Conservation (phyloP, 2,329 filamentous ascomycete genomes). For the Monilinia aucupariae region DNA sequence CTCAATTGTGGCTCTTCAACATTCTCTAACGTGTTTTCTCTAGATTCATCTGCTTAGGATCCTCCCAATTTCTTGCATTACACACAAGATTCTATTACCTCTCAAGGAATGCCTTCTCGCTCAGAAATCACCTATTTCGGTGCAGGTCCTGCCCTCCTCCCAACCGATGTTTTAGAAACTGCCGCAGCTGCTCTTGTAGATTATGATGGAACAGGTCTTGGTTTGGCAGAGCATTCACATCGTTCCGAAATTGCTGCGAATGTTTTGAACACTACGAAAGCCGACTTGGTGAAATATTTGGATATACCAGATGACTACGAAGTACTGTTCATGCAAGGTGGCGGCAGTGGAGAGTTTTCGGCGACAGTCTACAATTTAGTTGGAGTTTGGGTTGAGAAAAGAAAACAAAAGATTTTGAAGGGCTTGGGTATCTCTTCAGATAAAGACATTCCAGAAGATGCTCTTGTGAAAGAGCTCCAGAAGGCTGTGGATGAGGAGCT, state of each 20-base stretch:
- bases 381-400: conserved; percentile 70
- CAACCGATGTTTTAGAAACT: conserved; percentile 71
- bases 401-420: conserved; percentile 54
- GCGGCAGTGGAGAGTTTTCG: conserved; percentile 80
- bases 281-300: conserved; percentile 65
- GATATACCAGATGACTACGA: conserved; percentile 85
- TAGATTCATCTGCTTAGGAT: not conserved
- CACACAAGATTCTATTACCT: not conserved
- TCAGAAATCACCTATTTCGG: conserved; percentile 74
- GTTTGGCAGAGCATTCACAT: conserved; percentile 86
- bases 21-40: not conserved
- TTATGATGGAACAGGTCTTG: conserved; percentile 74
- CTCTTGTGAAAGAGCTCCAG: conserved; percentile 52
- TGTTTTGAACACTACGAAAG: conserved; percentile 75
- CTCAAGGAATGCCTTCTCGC: conserved; percentile 13
- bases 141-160: conserved; percentile 81
- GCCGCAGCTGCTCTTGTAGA: conserved; percentile 75
- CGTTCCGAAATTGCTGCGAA: conserved; percentile 71
- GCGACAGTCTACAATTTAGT: conserved; percentile 81
- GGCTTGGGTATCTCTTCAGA: conserved; percentile 45
- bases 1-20: not conserved
- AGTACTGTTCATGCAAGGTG: conserved; percentile 80
- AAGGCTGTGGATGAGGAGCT: conserved; percentile 64
- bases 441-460: conserved; percentile 48
- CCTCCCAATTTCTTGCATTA: not conserved